A percentile compares a stretch with the other conserved stretches of the same genome.
Evolutionary conservation across 345 rosid species (phyloP).

Genomic region (Pugionium dolabratum): DNA sequence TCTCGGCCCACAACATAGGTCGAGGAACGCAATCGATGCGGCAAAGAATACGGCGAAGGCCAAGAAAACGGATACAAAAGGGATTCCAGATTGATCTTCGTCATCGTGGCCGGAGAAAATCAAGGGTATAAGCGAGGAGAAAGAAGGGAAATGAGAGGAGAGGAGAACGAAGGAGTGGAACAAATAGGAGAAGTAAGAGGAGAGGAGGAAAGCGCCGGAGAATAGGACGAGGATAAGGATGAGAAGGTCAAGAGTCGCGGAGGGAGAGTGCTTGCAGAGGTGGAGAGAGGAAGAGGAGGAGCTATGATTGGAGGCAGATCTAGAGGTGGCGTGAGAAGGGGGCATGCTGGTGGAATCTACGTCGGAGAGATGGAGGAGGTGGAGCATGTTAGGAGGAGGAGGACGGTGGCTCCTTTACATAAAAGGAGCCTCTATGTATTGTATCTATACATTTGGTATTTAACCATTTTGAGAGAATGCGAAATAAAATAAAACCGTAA

Average conservation of each 20-base stretch:
- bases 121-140: slow-evolving; percentile 37
- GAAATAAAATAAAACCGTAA: not conserved
- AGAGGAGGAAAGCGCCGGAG: slow-evolving; percentile 71
- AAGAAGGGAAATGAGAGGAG: slow-evolving; percentile 53
- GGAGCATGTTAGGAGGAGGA: slow-evolving; percentile 52
- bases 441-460: slow-evolving; percentile 28
- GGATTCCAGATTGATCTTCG: slow-evolving; percentile 39
- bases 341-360: slow-evolving; percentile 42
- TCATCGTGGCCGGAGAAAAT: slow-evolving; percentile 33
- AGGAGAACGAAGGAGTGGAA: slow-evolving; percentile 77
- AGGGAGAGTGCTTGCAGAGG: slow-evolving; percentile 80
- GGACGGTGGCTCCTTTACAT: slow-evolving; percentile 39
- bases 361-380: slow-evolving; percentile 48
- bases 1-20: slow-evolving; percentile 16
- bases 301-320: slow-evolving; percentile 33
- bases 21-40: slow-evolving; percentile 47
- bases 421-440: not conserved
- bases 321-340: slow-evolving; percentile 36
- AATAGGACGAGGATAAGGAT: slow-evolving; percentile 77
- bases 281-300: slow-evolving; percentile 31
- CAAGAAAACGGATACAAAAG: slow-evolving; percentile 52
- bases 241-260: slow-evolving; percentile 83
- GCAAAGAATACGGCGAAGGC: slow-evolving; percentile 63
- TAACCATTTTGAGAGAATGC: too few species aligned
- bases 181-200: slow-evolving; percentile 83